Percentiles rank a stretch among this genome's conserved stretches.
Conservation (phyloP, 495 filamentous ascomycete species). For the Neurospora sublineolata region DNA sequence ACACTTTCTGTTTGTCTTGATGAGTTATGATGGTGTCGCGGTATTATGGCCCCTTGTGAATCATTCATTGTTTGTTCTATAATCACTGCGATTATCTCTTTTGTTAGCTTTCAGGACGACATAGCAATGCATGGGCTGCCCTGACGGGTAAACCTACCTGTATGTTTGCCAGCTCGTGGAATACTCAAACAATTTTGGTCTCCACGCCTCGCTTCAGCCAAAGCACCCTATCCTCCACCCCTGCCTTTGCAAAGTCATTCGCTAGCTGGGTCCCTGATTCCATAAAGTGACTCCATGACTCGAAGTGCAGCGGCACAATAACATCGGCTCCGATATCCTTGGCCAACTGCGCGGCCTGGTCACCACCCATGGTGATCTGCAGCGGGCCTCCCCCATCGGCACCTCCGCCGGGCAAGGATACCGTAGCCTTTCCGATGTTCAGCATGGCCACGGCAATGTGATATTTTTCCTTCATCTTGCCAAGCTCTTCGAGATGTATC, state of each 20-base stretch:
- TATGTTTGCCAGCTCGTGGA: neutral
- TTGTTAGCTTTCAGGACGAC: neutral
- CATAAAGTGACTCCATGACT: conserved; percentile 40
- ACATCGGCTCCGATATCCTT: conserved; percentile 33
- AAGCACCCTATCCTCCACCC: conserved; percentile 43
- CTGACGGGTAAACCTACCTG: neutral
- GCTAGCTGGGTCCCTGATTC: conserved; percentile 26
- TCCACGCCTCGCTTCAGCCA: conserved; percentile 23
- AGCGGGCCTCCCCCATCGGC: conserved; percentile 15
- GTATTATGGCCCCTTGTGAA: neutral
- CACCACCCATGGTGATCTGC: conserved; percentile 42
- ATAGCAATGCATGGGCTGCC: neutral
- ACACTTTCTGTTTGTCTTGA: neutral
- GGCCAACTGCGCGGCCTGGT: conserved; percentile 29
- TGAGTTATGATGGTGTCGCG: neutral
- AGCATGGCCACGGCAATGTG: conserved; percentile 28
- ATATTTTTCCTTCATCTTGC: conserved; percentile 19
- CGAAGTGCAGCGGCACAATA: conserved; percentile 43
- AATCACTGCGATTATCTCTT: neutral
- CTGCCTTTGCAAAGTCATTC: conserved; percentile 44
- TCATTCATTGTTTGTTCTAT: neutral
- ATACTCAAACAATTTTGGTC: conserved; percentile 9
- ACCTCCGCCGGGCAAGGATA: conserved; percentile 10
- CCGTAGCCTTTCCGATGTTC: conserved; percentile 27
- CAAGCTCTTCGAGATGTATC: conserved; percentile 37